phyloP scores from a whole-genome alignment of 2,329 filamentous ascomycete genomes.

The Epichloe bromicola region DNA sequence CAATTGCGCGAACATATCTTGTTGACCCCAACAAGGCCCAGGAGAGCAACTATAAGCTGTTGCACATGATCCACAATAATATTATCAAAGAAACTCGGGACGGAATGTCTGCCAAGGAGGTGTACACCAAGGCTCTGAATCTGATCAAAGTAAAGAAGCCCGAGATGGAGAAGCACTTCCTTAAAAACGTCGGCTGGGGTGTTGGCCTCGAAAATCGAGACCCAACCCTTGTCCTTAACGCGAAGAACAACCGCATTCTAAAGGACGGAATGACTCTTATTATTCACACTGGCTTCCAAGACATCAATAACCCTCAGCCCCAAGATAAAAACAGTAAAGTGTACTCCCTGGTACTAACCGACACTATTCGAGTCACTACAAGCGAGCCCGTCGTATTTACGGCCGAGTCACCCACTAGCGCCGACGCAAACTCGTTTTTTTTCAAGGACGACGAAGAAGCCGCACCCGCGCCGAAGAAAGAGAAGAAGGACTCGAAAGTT shows the following conservation, averaged over 20 bases:
- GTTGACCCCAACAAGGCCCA: constrained; percentile 96
- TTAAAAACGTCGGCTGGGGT: constrained; percentile 83
- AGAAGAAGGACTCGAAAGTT: constrained; percentile 71
- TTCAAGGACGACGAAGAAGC: constrained; percentile 94
- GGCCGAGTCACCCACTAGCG: constrained; percentile 77
- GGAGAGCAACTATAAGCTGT: constrained; percentile 84
- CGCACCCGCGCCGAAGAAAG: constrained; percentile 75
- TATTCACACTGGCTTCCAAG: constrained; percentile 78
- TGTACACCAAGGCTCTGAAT: constrained; percentile 75
- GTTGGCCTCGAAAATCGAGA: constrained; percentile 90
- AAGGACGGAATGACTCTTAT: constrained; percentile 97
- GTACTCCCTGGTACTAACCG: constrained; percentile 84
- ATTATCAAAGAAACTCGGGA: constrained; percentile 85
- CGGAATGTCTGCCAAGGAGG: constrained; percentile 72
- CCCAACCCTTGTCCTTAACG: constrained; percentile 68
- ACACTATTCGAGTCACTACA: constrained; percentile 79
- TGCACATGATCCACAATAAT: constrained; percentile 73
- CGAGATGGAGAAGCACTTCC: constrained; percentile 86
- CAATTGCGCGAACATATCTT: constrained; percentile 85
- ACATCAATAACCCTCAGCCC: constrained; percentile 74
- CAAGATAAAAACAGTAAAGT: constrained; percentile 82
- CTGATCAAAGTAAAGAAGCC: constrained; percentile 84
- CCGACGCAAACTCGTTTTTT: constrained; percentile 97
- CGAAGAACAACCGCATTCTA: constrained; percentile 68
- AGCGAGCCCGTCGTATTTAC: constrained; percentile 82